Base-by-base conservation (phyloP, 2,329 filamentous ascomycete genomes). In the Zasmidium citrigriseum region DNA sequence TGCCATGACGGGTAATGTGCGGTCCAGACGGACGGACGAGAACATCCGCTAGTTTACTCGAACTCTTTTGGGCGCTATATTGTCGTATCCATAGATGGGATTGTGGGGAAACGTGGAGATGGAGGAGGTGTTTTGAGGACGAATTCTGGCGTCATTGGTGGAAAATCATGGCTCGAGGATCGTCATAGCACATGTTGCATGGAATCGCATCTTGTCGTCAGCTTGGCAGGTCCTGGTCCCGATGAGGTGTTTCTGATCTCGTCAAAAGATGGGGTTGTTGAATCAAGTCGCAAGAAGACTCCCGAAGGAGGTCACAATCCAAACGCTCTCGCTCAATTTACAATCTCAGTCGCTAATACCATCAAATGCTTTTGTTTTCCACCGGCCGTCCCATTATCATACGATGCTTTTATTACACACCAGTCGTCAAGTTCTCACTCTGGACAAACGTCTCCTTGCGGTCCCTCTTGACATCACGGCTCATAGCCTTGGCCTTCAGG, bases 401-500 rank as follows among this genome's bases (percentile, higher is more conserved):
- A 41, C 34, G 18, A 11, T n/a, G n/a, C n/a, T 50, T 5, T 27
- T n/a, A 18, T 23, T 38, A 52, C 9, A 52, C 50, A n/a, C 38
- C 25, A 24, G 55, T 59, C 21, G 63, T 65, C 55, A 66, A 46
- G 1, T 11, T 18, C 20, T 60, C 56, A 45, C 62, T 67, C 52
- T 59, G 41, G n/a, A 62, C 55, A 50, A 64, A 62, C 4, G 66
- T 68, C 10, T 60, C 57, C 46, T 62, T 59, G 23, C 68, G 55
- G 23, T 68, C 60, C 38, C 56, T 58, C 52, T 68, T 63, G 44
- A 70, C 67, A 41, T 68, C 68, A 20, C 64, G 54, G 54, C 67
- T 70, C 47, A 61, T 61, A 16, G 68, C 66, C 72, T 78, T 78
- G 0, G 72, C 74, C 68, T 75, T 74, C 52, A 80, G 61, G 50